Base-by-base conservation (phyloP, 768 basidiomycete genomes). In the Leccinum variicolor region DNA sequence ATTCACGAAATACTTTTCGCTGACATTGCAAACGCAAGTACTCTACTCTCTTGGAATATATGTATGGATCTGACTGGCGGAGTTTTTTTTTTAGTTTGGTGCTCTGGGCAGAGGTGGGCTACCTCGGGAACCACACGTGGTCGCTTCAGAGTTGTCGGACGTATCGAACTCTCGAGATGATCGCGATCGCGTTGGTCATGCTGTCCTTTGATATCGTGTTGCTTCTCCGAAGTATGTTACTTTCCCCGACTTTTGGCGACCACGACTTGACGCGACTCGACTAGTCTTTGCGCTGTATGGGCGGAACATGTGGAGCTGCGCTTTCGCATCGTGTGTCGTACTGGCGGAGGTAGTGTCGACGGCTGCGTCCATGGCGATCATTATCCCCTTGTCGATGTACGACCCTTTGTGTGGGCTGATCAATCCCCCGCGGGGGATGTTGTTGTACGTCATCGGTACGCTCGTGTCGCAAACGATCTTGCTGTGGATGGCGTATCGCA, bases 221-320 rank as follows among this genome's bases (percentile, higher is more conserved):
- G 3, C 56, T 67, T 31, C 54, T 71, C 41, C 60, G 69, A 57
- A 63, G 69, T 69, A 47, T 33, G 61, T 65, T n/a, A 17, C 14
- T 51, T 31, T n/a, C 17, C 17, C 2, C 17, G 4, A 25, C 1
- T 28, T 23, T 52, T 57, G 14, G 62, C n/a, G 28, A 8, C 15
- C 15, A 36, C 34, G 14, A 34, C 14, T 39, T 17, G 15, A 39
- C 8, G n/a, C 39, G n/a, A 41, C 8, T 6, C 14, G 1, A n/a
- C 19, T 6, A 69, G 68, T 69, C 43, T 64, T 59, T 50, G 68
- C 64, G 0, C 39, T 69, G 2, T 66, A 62, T n/a, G 60, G 54
- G 21, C 31, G 23, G 10, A 43, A 19, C 15, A 45, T 15, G 11
- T 43, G 47, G 45, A 53, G 51, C 9, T 53, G 52, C 53, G 7